Conservation (phyloP, 106 monocot genomes). For the Hemerocallis citrina region DNA sequence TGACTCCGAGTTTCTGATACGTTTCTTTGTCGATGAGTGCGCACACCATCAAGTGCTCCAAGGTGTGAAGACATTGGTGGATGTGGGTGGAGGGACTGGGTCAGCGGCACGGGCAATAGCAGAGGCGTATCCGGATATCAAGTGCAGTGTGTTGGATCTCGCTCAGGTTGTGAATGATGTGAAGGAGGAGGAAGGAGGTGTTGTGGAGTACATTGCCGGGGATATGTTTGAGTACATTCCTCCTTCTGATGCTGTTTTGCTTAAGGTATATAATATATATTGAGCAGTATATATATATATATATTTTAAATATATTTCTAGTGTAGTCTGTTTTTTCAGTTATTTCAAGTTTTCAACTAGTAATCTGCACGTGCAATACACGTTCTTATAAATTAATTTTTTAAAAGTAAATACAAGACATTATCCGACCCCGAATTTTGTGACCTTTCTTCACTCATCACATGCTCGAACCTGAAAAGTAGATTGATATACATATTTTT, state of each 20-base stretch:
- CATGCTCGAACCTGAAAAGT: no score
- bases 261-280: conserved; percentile 29
- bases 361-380: no score
- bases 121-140: conserved; percentile 5
- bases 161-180: conserved; percentile 2
- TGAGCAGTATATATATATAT: no score
- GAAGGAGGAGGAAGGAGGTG: neutral
- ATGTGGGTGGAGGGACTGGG: conserved; percentile 21
- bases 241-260: conserved; percentile 10
- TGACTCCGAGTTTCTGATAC: conserved; percentile 5
- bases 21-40: neutral
- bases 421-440: no score
- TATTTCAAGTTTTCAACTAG: no score
- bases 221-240: conserved; percentile 29
- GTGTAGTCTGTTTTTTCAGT: no score
- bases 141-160: conserved; percentile 17
- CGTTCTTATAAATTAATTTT: no score
- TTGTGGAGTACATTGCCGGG: conserved; percentile 10
- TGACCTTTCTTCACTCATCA: no score
- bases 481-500: no score
- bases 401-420: no score
- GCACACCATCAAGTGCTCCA: neutral
- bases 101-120: neutral
- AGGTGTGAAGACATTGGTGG: conserved; percentile 4
- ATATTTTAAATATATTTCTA: no score